Base-by-base conservation (phyloP, 2,329 filamentous ascomycete genomes). In the Xylaria sp. region DNA sequence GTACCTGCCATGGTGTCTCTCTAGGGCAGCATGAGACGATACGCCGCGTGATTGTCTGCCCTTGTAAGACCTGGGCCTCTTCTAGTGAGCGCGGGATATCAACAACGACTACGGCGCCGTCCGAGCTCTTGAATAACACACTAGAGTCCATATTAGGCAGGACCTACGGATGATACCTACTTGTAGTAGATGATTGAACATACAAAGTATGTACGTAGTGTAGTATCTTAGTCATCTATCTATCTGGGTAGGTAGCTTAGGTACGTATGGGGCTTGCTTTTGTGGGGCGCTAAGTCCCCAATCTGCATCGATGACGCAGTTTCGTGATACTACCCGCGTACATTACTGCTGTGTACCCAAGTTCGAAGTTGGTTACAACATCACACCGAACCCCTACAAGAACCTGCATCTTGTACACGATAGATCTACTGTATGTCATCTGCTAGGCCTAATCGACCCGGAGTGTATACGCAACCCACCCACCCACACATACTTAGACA, bases 61-160 rank as follows among this genome's bases (percentile, higher is more conserved):
- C 79, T 6, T 80, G 76, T 12, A 81, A 80, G 39, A 84, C 83
- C 79, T 94, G 92, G 19, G 87, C 88, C 68, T 88, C 83, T 71
- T 92, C 89, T 47, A 94, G 86, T 1, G 92, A 92, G 19, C 83
- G 82, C 27, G 92, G 91, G 54, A 93, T 86, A 74, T 94, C 92
- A 60, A 94, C 78, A 30, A 93, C 77, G 24, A 88, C 82, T 61
- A 90, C 79, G 54, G 85, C 82, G 57, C 79, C 75, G 55, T 82
- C 80, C 1, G 78, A 73, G 70, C 84, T 88, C 71, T 86, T 82
- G 78, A 86, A 90, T 48, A 91, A 77, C 24, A 90, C 83, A 24
- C 78, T 80, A 32, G 78, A 77, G 34, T 66, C 58, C 71, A 71
- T 71, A 30, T 54, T 54, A 50, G 24, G 53, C 50, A 47, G 19